Base-by-base conservation (phyloP, 2,329 filamentous ascomycete genomes). In the Albifimbria verrucaria region DNA sequence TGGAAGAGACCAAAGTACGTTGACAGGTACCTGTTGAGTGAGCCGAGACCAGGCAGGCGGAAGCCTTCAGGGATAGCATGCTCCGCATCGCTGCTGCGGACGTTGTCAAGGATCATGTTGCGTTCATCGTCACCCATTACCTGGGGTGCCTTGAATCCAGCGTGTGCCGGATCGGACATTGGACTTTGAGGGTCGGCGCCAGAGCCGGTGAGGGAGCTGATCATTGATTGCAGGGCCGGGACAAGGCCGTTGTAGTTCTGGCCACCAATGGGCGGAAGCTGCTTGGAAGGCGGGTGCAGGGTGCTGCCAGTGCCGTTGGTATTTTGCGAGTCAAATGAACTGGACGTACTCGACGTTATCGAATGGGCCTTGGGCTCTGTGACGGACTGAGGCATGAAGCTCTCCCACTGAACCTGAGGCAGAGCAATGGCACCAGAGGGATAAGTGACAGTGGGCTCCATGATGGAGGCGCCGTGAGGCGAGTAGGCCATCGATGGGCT, bases 1-100 rank as follows among this genome's bases (percentile, higher is more conserved):
- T 99, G 94, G 74, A 97, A 99, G 64, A 97, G 78, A 68, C 90
- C 92, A 72, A 97, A 99, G 78, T 97, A 99, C 2, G 93, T 96
- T 55, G 92, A 90, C 57, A 99, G 77, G 71, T 96, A 96, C 57
- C 92, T 85, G 74, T 99, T 97, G 68, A 97, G 76, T 2, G 90
- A 88, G 32, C 85, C 81, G 32, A 92, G 80, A 59, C 82, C 87
- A 6, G 94, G 94, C 45, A 97, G 81, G 59, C 91, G 88, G 79
- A 97, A 97, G 53, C 89, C 92, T 52, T 95, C 91, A 17, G 92
- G 86, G 53, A 97, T 86, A 45, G 89, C 86, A 65, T 87, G 86
- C 65, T 96, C 90, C 60, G 80, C 86, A 68, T 97, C 93, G 60
- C 85, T 86, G 60, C 78, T 82, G 64, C 88, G 87, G 66, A 97